Base-by-base conservation (phyloP, 2,329 filamentous ascomycete species). In the Fusarium sp. region DNA sequence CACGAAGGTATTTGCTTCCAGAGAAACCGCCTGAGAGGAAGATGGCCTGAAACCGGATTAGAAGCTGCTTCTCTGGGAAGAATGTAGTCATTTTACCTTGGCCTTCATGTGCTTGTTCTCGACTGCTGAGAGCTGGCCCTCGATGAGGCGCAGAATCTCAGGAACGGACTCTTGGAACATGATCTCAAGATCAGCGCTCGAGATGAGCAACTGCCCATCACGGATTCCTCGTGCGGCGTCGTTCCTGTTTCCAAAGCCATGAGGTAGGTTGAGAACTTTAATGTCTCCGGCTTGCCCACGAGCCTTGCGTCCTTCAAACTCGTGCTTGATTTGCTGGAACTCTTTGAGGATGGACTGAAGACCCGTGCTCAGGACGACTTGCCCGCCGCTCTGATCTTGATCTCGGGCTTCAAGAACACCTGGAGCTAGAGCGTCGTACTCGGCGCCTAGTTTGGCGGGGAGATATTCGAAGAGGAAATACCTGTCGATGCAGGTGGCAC, bases 21-120 rank as follows among this genome's bases (percentile, higher is more conserved):
- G 70, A 73, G 45, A 73, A 73, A 11, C 70, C 70, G 10, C 70
- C 70, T 3, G 68, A 71, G 6, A 73, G 57, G 8, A 73, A 71
- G 18, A 73, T 71, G 10, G 70, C 62, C 70, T 72, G 23, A n/a
- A n/a, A 35, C 14, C 4, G 9, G n/a, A 7, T 30, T 14, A 23
- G 41, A 41, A 20, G 5, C 14, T 20, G 13, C 2, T 10, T 25
- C 6, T 18, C 8, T 2, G 18, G 7, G 30, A 18, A 25, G 6
- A 7, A 6, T 11, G 2, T 13, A 7, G n/a, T 16, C 6, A 18
- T 23, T 30, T 63, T 66, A 56, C 37, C 18, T n/a, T 32, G 11
- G 16, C 43, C 9, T 20, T 4, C 4, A 10, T 18, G 35, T 23
- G 60, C 41, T 43, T 62, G 58, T 34, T 61, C 48, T 65, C 70